Evolutionary conservation across 495 filamentous ascomycete genomes (phyloP).

Genomic region (Staphylotrichum longicolle): DNA sequence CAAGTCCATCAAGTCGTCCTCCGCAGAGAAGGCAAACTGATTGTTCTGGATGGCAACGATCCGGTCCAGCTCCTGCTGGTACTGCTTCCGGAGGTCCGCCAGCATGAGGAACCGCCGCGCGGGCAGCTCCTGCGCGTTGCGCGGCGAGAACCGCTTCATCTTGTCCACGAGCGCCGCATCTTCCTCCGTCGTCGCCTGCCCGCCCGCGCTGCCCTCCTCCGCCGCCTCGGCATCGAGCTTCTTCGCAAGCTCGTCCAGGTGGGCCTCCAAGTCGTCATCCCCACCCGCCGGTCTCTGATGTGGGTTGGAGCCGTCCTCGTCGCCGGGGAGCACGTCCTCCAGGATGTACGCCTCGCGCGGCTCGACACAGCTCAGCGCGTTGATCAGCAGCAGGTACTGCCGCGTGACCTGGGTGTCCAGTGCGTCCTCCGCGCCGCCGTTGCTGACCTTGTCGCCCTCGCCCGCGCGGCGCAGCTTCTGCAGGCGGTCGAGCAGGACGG

Average conservation of each 20-base stretch:
- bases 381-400: slow-evolving; percentile 82
- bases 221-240: slow-evolving; percentile 22
- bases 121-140: slow-evolving; percentile 18
- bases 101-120: slow-evolving; percentile 71
- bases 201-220: not conserved
- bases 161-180: slow-evolving; percentile 25
- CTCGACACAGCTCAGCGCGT: slow-evolving; percentile 79
- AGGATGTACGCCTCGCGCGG: slow-evolving; percentile 72
- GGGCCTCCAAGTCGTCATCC: slow-evolving; percentile 29
- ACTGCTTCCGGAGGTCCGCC: slow-evolving; percentile 77
- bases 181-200: slow-evolving; percentile 27
- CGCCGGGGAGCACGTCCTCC: slow-evolving; percentile 38
- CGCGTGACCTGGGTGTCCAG: slow-evolving; percentile 57
- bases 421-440: slow-evolving; percentile 51
- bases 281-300: slow-evolving; percentile 6
- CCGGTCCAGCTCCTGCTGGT: slow-evolving; percentile 82
- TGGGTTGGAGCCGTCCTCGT: too few relatives aligned
- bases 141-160: slow-evolving; percentile 24
- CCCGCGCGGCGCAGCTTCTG: slow-evolving; percentile 50
- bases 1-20: slow-evolving; percentile 51
- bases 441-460: slow-evolving; percentile 46
- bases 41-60: slow-evolving; percentile 59
- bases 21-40: slow-evolving; percentile 53
- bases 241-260: slow-evolving; percentile 28
- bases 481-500: slow-evolving; percentile 64